Evolutionary conservation across 768 basidiomycete genomes (phyloP).

Genomic region (Hemileccinum impolitum): DNA sequence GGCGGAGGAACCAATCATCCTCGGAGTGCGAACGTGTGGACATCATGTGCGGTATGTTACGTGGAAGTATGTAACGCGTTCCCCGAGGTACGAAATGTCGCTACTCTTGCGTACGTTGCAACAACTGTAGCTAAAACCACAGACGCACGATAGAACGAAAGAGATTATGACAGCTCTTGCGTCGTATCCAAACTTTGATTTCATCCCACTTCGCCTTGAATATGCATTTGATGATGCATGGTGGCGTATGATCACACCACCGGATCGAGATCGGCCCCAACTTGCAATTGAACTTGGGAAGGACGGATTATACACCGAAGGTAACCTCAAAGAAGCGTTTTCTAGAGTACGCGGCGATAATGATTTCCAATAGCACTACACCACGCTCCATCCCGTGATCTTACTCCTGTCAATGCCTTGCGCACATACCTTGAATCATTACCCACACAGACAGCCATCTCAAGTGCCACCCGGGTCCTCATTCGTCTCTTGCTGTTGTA

Average conservation of each 20-base stretch:
- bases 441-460: constrained; percentile 71
- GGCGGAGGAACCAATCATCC: constrained; percentile 65
- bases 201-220: constrained; percentile 64
- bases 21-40: constrained; percentile 59
- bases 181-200: constrained; percentile 50
- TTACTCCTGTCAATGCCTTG: constrained; percentile 32
- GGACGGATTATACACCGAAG: constrained; percentile 45
- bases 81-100: constrained; percentile 47
- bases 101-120: background rate
- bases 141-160: constrained; percentile 56
- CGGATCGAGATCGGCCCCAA: constrained; percentile 17
- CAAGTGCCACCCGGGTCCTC: constrained; percentile 54
- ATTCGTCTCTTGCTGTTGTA: constrained; percentile 68
- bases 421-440: constrained; percentile 58
- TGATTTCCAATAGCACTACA: constrained; percentile 18
- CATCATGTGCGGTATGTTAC: constrained; percentile 59
- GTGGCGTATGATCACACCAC: constrained; percentile 53
- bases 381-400: constrained; percentile 7
- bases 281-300: constrained; percentile 48
- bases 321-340: constrained; percentile 6
- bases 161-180: constrained; percentile 47
- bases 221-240: constrained; percentile 68
- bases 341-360: constrained; percentile 2
- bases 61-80: constrained; percentile 65
- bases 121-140: constrained; percentile 10